Percentiles rank a stretch among this genome's conserved stretches.
These are phyloP conservation scores for Peronospora farinosa DNA, from an alignment of 352 stramenopile species.

Conservation along the genomic window DNA sequence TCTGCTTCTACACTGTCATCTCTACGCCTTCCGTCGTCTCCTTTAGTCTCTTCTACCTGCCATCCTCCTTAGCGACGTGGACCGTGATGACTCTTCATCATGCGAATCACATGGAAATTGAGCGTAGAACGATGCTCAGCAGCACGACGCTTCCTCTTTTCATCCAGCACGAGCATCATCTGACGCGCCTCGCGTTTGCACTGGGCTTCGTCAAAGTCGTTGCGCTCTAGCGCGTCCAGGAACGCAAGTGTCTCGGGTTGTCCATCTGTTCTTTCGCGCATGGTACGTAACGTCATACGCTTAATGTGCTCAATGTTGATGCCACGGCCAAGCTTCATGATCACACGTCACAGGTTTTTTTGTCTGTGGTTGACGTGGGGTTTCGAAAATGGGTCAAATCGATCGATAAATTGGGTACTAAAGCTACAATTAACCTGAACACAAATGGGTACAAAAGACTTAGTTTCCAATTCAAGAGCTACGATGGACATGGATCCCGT, in stretches of 20 bases:
- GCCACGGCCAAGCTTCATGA: conserved; percentile 75
- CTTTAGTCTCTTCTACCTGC: background rate
- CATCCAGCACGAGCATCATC: conserved; percentile 70
- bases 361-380: conserved; percentile 13
- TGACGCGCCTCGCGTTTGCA: conserved; percentile 80
- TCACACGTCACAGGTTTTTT: conserved; percentile 7
- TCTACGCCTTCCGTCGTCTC: background rate
- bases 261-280: conserved; percentile 72
- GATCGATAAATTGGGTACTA: too few species aligned
- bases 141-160: conserved; percentile 54
- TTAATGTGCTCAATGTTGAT: conserved; percentile 86
- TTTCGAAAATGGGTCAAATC: conserved; percentile 2
- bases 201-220: conserved; percentile 79
- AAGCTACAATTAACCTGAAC: too few species aligned
- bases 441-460: background rate
- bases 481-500: conserved; percentile 32
- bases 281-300: conserved; percentile 85
- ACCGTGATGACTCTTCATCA: conserved; percentile 70
- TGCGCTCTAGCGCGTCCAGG: conserved; percentile 70
- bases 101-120: conserved; percentile 86
- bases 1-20: conserved; percentile 5
- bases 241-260: conserved; percentile 79
- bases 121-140: conserved; percentile 77
- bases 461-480: background rate
- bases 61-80: conserved; percentile 13